Conservation (phyloP, 768 basidiomycete genomes). For the Boletus fagicola region DNA sequence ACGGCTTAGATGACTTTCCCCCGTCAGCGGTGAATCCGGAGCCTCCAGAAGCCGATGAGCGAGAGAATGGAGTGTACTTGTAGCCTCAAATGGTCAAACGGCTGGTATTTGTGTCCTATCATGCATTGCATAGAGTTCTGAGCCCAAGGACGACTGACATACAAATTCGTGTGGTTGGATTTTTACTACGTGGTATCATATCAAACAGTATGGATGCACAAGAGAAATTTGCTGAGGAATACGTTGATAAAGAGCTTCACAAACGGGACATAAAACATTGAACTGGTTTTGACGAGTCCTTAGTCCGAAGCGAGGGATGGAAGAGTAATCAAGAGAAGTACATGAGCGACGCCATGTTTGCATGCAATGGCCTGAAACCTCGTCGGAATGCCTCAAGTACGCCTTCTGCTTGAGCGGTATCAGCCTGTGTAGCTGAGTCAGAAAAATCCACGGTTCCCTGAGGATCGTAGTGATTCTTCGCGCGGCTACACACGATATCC, state of each 20-base stretch:
- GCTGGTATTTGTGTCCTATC: neutral
- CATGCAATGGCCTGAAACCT: slow-evolving; percentile 57
- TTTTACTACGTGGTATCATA: slow-evolving; percentile 2
- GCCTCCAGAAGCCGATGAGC: slow-evolving; percentile 1
- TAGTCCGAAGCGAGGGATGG: neutral
- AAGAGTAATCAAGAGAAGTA: slow-evolving; percentile 47
- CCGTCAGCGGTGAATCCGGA: neutral
- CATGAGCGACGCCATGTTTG: slow-evolving; percentile 51
- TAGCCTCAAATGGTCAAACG: slow-evolving; percentile 11
- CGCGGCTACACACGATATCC: slow-evolving; percentile 72
- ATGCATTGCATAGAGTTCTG: neutral
- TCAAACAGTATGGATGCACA: neutral
- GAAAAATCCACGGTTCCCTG: slow-evolving; percentile 54
- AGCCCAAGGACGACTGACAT: neutral
- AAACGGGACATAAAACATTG: neutral
- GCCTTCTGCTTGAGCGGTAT: slow-evolving; percentile 40
- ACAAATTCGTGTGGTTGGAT: neutral
- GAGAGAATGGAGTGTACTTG: slow-evolving; percentile 27
- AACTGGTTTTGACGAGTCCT: neutral
- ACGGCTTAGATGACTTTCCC: slow-evolving; percentile 13
- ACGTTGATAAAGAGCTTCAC: neutral
- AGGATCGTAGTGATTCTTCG: slow-evolving; percentile 80
- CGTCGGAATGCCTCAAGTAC: slow-evolving; percentile 49
- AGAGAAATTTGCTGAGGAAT: neutral
- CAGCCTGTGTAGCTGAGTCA: slow-evolving; percentile 52